phyloP scores from a whole-genome alignment of 371 early-diverging fungal genomes.

The Globomyces sp. region DNA sequence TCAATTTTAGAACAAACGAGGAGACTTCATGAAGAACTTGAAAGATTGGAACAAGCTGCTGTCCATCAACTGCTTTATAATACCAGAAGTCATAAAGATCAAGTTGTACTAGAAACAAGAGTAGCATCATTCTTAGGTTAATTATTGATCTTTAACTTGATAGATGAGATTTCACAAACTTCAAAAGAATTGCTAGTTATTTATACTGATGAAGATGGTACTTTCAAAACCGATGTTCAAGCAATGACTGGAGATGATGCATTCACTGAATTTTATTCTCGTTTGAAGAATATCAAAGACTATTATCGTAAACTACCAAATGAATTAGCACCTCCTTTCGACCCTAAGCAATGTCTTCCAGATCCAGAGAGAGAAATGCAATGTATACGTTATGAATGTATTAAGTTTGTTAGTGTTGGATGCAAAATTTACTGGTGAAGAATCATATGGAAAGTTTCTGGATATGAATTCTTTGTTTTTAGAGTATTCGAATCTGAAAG shows the following conservation, averaged over 20 bases:
- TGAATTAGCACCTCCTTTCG: constrained; percentile 73
- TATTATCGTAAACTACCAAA: constrained; percentile 83
- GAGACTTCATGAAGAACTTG: constrained; percentile 84
- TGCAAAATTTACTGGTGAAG: constrained; percentile 89
- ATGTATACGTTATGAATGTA: constrained; percentile 3
- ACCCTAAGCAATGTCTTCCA: constrained; percentile 69
- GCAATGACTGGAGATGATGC: constrained; percentile 35
- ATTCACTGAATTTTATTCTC: constrained; percentile 84
- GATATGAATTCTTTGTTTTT: constrained; percentile 81
- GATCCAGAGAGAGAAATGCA: constrained; percentile 51
- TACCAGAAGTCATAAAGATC: constrained; percentile 75
- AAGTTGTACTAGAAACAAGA: constrained; percentile 78
- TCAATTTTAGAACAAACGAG: constrained; percentile 68
- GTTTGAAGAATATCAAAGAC: constrained; percentile 79
- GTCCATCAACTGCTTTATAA: constrained; percentile 78
- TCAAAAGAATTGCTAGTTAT: constrained; percentile 60
- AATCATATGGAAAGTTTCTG: constrained; percentile 78
- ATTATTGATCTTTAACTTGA: constrained; percentile 41
- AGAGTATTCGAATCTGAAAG: constrained; percentile 78
- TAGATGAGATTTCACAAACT: constrained; percentile 62
- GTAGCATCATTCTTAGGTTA: constrained; percentile 34
- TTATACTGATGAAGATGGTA: constrained; percentile 75
- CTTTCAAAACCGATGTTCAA: background rate
- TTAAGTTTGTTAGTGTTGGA: constrained; percentile 57
- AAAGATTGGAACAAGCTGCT: constrained; percentile 85